Conservation (phyloP, 1,139 yeast species). For the Suhomyces bribrorum region DNA sequence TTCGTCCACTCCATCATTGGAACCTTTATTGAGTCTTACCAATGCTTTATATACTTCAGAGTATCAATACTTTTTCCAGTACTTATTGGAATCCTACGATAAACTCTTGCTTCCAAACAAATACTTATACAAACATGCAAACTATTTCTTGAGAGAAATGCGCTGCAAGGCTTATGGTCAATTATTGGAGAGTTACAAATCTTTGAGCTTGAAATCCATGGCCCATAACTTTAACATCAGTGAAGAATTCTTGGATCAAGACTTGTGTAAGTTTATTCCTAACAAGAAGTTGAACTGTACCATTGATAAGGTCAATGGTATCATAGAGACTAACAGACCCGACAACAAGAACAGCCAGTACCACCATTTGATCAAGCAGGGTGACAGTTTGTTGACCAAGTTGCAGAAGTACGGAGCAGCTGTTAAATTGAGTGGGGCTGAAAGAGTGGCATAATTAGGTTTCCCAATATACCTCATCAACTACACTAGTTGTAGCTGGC, state of each 20-base stretch:
- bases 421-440: conserved; percentile 91
- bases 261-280: conserved; percentile 87
- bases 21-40: conserved; percentile 81
- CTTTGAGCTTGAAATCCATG: conserved; percentile 87
- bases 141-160: conserved; percentile 86
- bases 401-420: conserved; percentile 97
- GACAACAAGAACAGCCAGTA: conserved; percentile 95
- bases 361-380: conserved; percentile 84
- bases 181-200: conserved; percentile 89
- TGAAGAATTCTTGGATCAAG: conserved; percentile 78
- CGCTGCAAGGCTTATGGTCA: conserved; percentile 95
- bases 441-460: conserved; percentile 45
- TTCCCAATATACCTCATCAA: background rate
- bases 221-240: conserved; percentile 90
- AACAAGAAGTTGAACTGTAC: conserved; percentile 93
- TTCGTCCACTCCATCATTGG: conserved; percentile 69
- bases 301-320: conserved; percentile 93
- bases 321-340: conserved; percentile 93
- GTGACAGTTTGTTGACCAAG: conserved; percentile 89
- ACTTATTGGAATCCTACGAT: conserved; percentile 77
- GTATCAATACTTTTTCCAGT: conserved; percentile 77
- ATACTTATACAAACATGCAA: conserved; percentile 76
- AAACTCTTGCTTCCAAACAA: conserved; percentile 71
- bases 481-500: too few species aligned
- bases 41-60: conserved; percentile 89